These are phyloP conservation scores for Ogataea ganodermae DNA, from an alignment of 805 yeast genomes.

Conservation along the genomic window DNA sequence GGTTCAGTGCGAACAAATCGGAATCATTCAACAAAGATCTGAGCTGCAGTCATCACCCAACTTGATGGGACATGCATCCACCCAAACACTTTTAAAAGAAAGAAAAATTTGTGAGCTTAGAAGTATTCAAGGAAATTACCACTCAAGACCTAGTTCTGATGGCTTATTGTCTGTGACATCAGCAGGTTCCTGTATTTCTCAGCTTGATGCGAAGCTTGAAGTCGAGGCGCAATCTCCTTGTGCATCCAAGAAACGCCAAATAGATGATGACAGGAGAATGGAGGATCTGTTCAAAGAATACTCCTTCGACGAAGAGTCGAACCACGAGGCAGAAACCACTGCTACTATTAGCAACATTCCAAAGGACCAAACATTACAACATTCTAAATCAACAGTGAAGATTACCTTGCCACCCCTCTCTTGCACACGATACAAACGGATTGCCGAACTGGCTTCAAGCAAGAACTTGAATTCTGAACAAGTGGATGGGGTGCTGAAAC, in stretches of 20 bases:
- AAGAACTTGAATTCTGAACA: constrained; percentile 22
- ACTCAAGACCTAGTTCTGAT: background rate
- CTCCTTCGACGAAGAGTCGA: background rate
- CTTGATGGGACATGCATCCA: background rate
- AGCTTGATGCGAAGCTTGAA: background rate
- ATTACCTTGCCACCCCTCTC: constrained; percentile 20
- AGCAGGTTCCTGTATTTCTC: background rate
- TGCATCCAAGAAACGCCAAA: background rate
- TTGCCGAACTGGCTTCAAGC: constrained; percentile 16
- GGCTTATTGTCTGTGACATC: background rate
- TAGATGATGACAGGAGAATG: background rate
- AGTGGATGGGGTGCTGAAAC: constrained; percentile 24
- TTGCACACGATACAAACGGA: constrained; percentile 13
- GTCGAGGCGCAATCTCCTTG: background rate
- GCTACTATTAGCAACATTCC: background rate
- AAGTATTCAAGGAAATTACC: background rate
- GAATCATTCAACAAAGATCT: background rate
- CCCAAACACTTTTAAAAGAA: background rate
- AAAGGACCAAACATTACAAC: constrained; percentile 8
- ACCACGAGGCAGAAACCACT: background rate
- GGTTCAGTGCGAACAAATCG: background rate
- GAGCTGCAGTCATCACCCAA: background rate
- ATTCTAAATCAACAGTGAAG: constrained; percentile 19
- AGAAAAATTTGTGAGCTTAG: background rate
- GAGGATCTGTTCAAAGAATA: background rate